Evolutionary conservation across 1,139 yeast species (phyloP).

Genomic region (Kurtzmaniella quercitrusa): DNA sequence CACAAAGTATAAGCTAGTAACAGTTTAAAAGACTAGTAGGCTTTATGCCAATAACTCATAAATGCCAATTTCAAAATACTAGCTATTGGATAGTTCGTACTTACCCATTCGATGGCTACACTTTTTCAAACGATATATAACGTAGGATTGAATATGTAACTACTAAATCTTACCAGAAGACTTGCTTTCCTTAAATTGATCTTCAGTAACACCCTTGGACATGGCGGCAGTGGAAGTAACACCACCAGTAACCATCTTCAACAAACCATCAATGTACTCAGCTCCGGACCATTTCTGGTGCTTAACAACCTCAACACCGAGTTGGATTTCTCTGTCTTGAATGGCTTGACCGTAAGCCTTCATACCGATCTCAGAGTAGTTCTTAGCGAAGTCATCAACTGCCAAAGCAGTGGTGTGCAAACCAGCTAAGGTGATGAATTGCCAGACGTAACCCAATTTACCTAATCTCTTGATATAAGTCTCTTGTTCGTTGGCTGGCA

Average conservation of each 20-base stretch:
- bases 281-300: conserved; percentile 99
- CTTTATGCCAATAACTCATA: too few species aligned
- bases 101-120: too few species aligned
- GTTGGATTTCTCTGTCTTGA: conserved; percentile 84
- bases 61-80: too few species aligned
- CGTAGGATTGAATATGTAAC: conserved; percentile 2
- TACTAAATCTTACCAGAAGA: conserved; percentile 14
- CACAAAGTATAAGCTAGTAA: too few species aligned
- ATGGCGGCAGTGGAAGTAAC: conserved; percentile 94
- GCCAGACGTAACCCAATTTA: conserved; percentile 94
- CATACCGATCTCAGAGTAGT: conserved; percentile 84
- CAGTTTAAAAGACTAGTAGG: too few species aligned
- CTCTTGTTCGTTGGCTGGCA: conserved; percentile 83
- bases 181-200: conserved; percentile 64
- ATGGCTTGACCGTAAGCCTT: conserved; percentile 87
- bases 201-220: conserved; percentile 99
- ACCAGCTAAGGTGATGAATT: conserved; percentile 96
- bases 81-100: too few species aligned
- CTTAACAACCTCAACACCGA: conserved; percentile 91
- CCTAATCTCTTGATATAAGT: conserved; percentile 87
- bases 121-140: neutral
- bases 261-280: conserved; percentile 87
- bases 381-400: conserved; percentile 77
- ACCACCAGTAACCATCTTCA: conserved; percentile 93
- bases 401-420: conserved; percentile 95